Conservation (phyloP, 1,139 yeast species). For the Spencermartinsiella ligniputridi region DNA sequence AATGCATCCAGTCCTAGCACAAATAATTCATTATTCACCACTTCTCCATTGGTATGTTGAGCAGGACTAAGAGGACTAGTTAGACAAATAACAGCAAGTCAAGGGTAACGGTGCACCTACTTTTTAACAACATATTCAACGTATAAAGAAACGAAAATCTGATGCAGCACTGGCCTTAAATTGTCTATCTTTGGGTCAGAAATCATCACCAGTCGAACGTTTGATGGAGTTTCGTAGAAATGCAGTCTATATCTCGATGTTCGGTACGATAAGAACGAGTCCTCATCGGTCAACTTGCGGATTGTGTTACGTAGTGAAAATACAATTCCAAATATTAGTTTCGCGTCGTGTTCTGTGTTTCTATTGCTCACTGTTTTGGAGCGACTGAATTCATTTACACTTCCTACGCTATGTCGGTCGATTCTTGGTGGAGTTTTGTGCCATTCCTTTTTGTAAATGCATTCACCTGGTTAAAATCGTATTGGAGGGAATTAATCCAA, state of each 20-base stretch:
- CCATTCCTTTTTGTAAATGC: slow-evolving; percentile 34
- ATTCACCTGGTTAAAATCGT: slow-evolving; percentile 27
- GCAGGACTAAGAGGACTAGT: slow-evolving; percentile 33
- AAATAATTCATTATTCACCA: slow-evolving; percentile 39
- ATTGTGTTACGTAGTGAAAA: slow-evolving; percentile 76
- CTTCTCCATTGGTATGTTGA: slow-evolving; percentile 34
- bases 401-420: slow-evolving; percentile 1
- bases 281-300: slow-evolving; percentile 52
- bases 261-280: slow-evolving; percentile 58
- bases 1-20: slow-evolving; percentile 38
- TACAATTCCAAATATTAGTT: slow-evolving; percentile 81
- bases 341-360: slow-evolving; percentile 53
- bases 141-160: slow-evolving; percentile 64
- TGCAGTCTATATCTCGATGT: slow-evolving; percentile 78
- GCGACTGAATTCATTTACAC: slow-evolving; percentile 6
- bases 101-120: slow-evolving; percentile 21
- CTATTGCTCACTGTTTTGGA: slow-evolving; percentile 8
- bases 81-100: slow-evolving; percentile 4
- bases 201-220: slow-evolving; percentile 67
- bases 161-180: slow-evolving; percentile 55
- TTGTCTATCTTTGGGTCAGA: slow-evolving; percentile 65
- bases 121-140: slow-evolving; percentile 68
- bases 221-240: slow-evolving; percentile 72
- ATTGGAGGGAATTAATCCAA: background rate
- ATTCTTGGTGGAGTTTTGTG: slow-evolving; percentile 13